phyloP scores from a whole-genome alignment of 1,139 yeast species.

The Torulaspora globosa region DNA sequence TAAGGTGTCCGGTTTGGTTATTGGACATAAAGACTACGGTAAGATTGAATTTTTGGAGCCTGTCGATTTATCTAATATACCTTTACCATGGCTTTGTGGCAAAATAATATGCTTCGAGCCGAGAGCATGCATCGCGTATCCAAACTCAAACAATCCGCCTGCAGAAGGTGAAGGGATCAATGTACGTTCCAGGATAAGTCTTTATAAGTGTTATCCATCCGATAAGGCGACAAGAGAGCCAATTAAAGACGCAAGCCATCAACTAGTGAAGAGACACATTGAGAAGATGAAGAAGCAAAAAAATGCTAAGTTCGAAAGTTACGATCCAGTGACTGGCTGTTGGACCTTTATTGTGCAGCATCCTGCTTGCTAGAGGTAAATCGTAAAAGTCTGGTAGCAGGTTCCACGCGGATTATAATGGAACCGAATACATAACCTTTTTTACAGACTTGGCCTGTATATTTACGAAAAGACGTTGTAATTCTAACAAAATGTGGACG shows the following conservation, averaged over 20 bases:
- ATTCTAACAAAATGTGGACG: neutral
- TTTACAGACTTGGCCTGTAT: neutral
- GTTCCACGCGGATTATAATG: neutral
- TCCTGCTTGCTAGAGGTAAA: conserved; percentile 8
- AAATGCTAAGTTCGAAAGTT: conserved; percentile 63
- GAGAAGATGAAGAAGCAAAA: conserved; percentile 58
- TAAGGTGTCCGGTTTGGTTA: conserved; percentile 57
- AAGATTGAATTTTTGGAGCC: conserved; percentile 70
- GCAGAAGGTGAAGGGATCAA: conserved; percentile 79
- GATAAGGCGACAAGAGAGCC: conserved; percentile 70
- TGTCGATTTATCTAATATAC: conserved; percentile 71
- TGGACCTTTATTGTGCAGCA: conserved; percentile 21
- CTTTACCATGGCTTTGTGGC: conserved; percentile 62
- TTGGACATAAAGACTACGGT: conserved; percentile 82
- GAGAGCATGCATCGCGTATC: conserved; percentile 67
- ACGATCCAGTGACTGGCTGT: conserved; percentile 69
- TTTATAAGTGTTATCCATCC: conserved; percentile 75
- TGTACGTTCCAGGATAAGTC: conserved; percentile 64
- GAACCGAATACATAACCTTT: neutral
- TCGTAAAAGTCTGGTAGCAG: neutral
- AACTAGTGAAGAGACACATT: conserved; percentile 64
- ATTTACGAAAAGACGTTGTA: conserved; percentile 1
- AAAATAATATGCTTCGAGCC: conserved; percentile 57
- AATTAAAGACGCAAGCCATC: conserved; percentile 73
- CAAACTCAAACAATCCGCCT: conserved; percentile 62